These are phyloP conservation scores for Hanseniaspora sp. DNA, from an alignment of 1,139 yeast species.

Conservation along the genomic window DNA sequence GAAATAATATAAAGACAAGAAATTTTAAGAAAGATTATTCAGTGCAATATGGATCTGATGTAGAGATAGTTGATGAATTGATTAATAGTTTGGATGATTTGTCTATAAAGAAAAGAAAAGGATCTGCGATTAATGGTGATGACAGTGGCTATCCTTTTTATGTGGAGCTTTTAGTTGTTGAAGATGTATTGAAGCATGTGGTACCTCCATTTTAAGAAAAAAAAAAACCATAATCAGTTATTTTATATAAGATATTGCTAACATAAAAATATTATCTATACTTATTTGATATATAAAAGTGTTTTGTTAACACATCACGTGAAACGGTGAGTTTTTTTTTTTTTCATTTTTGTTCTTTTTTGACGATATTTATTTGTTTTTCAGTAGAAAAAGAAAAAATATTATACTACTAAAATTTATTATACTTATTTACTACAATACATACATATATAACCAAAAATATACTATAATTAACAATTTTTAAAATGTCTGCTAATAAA, in stretches of 20 bases:
- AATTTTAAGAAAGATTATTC: conserved; percentile 24
- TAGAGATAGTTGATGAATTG: conserved; percentile 25
- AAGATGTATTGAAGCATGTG: conserved; percentile 25
- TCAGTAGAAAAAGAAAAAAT: no score
- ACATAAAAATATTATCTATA: neutral
- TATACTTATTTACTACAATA: no score
- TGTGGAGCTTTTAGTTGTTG: conserved; percentile 24
- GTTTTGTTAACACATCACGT: no score
- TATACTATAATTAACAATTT: no score
- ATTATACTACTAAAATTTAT: no score
- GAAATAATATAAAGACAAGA: neutral
- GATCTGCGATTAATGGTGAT: neutral
- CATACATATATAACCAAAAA: no score
- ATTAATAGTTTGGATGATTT: conserved; percentile 22
- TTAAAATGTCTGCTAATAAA: neutral
- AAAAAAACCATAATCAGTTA: no score
- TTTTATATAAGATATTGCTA: conserved; percentile 3
- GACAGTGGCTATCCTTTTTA: conserved; percentile 17
- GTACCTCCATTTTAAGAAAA: conserved; percentile 25
- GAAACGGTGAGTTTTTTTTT: no score
- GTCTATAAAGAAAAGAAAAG: conserved; percentile 18
- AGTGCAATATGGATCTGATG: conserved; percentile 26
- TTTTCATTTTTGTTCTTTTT: no score
- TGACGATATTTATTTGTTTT: no score
- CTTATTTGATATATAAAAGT: no score